Base-by-base conservation (phyloP, 2,329 filamentous ascomycete genomes). In the Ascochyta viciae-villosae region DNA sequence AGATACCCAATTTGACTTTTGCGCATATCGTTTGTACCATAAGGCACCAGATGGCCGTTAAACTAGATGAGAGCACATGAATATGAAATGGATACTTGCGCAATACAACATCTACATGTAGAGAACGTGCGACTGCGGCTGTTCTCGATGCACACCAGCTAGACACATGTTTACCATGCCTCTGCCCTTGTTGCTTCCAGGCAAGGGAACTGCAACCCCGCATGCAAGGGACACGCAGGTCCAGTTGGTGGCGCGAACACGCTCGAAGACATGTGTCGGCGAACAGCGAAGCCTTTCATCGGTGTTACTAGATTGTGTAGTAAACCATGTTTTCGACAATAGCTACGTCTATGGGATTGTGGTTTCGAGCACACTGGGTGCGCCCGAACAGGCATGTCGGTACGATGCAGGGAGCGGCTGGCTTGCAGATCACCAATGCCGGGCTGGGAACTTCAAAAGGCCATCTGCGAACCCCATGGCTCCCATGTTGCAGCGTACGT, bases 101-200 rank as follows among this genome's bases (percentile, higher is more conserved):
- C 6, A n/a, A 35, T 35, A 8, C 9, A 4, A 8, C 9, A 2
- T 33, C 10, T 15, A 33, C 4, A 33, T 9, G 29, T 33, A 1
- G 6, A 33, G 29, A 12, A 33, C 13, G 34, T 37, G 35, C 35
- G 19, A 39, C 4, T 13, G 10, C 13, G 22, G 37, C 35, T 38
- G 16, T 10, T 35, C 13, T 35, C n/a, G 26, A 26, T n/a, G 42
- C 42, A 27, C 23, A 33, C 27, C 31, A 31, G 31, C 16, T 33
- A 19, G 40, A 39, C 51, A 54, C 51, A 50, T 46, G 35, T 40
- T 15, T 29, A 24, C 41, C 46, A 45, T 40, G 52, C 46, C 22
- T 6, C 3, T 50, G 35, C 27, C 40, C 40, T 50, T 39, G 15
- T 39, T 34, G 26, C 24, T 39, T 33, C 10, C 12, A 39, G 7